These are phyloP conservation scores for Mycosarcoma mackinlayi DNA, from an alignment of 1,284 basidiomycete species.

Conservation along the genomic window DNA sequence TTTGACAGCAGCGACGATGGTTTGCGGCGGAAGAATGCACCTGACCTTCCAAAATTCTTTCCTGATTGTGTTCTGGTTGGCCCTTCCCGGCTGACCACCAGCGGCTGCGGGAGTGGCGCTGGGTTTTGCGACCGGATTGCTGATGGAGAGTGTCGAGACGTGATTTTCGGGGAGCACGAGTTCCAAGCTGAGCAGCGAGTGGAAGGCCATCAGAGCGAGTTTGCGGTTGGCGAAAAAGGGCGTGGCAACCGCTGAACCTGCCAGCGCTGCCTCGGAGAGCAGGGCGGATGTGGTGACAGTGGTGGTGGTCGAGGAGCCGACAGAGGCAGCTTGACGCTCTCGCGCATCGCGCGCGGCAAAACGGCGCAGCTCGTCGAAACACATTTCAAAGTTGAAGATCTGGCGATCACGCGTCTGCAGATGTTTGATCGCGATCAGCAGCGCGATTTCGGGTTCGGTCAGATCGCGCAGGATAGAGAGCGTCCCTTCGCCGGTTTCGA, in stretches of 20 bases:
- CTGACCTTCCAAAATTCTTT: slow-evolving; percentile 49
- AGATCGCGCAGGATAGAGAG: slow-evolving; percentile 38
- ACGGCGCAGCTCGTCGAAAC: slow-evolving; percentile 53
- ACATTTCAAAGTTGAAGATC: slow-evolving; percentile 68
- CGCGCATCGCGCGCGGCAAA: slow-evolving; percentile 45
- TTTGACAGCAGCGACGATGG: slow-evolving; percentile 29
- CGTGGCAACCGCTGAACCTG: slow-evolving; percentile 13
- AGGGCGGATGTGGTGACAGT: too few species aligned
- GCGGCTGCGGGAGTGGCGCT: slow-evolving; percentile 6
- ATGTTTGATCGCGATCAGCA: slow-evolving; percentile 64
- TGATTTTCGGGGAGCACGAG: slow-evolving; percentile 33
- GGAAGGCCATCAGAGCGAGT: slow-evolving; percentile 40
- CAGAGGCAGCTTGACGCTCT: slow-evolving; percentile 26
- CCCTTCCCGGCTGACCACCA: slow-evolving; percentile 8
- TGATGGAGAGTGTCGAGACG: slow-evolving; percentile 22
- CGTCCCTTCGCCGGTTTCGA: slow-evolving; percentile 27
- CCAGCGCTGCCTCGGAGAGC: too few species aligned
- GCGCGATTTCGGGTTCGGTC: slow-evolving; percentile 57
- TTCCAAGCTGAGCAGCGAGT: slow-evolving; percentile 31
- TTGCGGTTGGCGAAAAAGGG: slow-evolving; percentile 40
- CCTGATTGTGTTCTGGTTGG: slow-evolving; percentile 35
- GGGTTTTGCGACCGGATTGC: slow-evolving; percentile 33
- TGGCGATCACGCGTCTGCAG: slow-evolving; percentile 52
- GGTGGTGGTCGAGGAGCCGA: too few species aligned
- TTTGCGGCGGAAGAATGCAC: slow-evolving; percentile 12